Evolutionary conservation across 1,284 basidiomycete species (phyloP).

Genomic region (Rhodotorula sp.): DNA sequence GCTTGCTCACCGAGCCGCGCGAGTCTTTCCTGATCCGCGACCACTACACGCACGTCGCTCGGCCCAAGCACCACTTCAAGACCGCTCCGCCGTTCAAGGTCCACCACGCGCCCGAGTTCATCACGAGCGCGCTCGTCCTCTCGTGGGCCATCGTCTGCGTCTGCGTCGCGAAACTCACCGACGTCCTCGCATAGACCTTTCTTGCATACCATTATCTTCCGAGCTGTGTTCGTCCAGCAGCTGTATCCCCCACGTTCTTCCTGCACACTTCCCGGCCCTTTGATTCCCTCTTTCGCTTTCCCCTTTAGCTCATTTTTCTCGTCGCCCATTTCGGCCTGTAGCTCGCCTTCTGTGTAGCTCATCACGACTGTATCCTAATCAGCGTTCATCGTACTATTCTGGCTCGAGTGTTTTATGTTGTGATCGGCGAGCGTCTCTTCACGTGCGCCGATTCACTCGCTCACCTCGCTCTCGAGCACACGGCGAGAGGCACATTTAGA

Average conservation of each 20-base stretch:
- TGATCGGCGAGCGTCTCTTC: too few relatives aligned
- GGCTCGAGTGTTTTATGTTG: too few relatives aligned
- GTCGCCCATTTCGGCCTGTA: too few relatives aligned
- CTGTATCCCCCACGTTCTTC: neutral
- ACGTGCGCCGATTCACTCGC: neutral
- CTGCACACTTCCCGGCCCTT: neutral
- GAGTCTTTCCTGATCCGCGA: conserved; percentile 40
- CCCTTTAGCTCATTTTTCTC: too few relatives aligned
- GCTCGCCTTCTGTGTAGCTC: too few relatives aligned
- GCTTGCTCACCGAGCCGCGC: conserved; percentile 33
- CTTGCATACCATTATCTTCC: neutral
- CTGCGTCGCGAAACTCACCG: conserved; percentile 25
- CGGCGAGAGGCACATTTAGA: too few relatives aligned
- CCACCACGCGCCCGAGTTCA: conserved; percentile 28
- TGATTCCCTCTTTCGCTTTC: too few relatives aligned
- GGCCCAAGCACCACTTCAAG: conserved; percentile 39
- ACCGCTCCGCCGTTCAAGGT: conserved; percentile 36
- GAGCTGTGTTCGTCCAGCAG: neutral
- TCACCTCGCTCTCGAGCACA: neutral
- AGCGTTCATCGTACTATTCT: too few relatives aligned
- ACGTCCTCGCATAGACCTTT: conserved; percentile 22
- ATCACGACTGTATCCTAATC: too few relatives aligned
- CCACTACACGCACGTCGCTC: conserved; percentile 39
- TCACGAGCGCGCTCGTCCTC: conserved; percentile 25
- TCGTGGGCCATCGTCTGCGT: conserved; percentile 34